Conservation (phyloP, 2,329 filamentous ascomycete species). For the Aspergillus fructus region DNA sequence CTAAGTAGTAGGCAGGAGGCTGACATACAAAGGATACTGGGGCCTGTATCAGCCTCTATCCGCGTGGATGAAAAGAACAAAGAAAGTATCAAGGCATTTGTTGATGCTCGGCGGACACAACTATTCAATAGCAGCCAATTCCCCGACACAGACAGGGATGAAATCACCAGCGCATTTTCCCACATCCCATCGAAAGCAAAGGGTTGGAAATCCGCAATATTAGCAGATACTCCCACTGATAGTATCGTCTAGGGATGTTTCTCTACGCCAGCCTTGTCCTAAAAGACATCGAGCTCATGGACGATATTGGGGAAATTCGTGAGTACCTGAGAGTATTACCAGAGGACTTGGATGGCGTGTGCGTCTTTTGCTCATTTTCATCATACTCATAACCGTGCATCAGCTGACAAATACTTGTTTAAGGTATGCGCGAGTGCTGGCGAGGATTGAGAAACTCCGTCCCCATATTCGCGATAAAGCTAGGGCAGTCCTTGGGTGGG, state of each 20-base stretch:
- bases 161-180: background rate
- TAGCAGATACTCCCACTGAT: background rate
- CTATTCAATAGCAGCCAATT: background rate
- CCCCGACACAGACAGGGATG: background rate
- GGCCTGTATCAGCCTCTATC: background rate
- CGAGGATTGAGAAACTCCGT: background rate
- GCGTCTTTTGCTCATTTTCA: slow-evolving; percentile 6
- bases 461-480: slow-evolving; percentile 8
- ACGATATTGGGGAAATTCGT: slow-evolving; percentile 22
- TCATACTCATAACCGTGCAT: background rate
- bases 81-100: slow-evolving; percentile 6
- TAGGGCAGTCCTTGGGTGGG: slow-evolving; percentile 21
- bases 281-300: background rate
- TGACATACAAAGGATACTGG: background rate
- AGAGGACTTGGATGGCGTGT: slow-evolving; percentile 31
- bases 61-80: slow-evolving; percentile 5
- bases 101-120: background rate
- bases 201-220: background rate
- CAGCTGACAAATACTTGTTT: background rate
- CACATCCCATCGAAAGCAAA: slow-evolving; percentile 6
- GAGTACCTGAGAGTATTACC: slow-evolving; percentile 27
- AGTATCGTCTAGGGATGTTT: slow-evolving; percentile 6
- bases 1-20: slow-evolving; percentile 10
- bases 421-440: slow-evolving; percentile 7
- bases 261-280: slow-evolving; percentile 7